Evolutionary conservation across 805 yeast genomes (phyloP), one percentile per base, ranked within the genome.

Genomic region (Pichia manshurica): DNA sequence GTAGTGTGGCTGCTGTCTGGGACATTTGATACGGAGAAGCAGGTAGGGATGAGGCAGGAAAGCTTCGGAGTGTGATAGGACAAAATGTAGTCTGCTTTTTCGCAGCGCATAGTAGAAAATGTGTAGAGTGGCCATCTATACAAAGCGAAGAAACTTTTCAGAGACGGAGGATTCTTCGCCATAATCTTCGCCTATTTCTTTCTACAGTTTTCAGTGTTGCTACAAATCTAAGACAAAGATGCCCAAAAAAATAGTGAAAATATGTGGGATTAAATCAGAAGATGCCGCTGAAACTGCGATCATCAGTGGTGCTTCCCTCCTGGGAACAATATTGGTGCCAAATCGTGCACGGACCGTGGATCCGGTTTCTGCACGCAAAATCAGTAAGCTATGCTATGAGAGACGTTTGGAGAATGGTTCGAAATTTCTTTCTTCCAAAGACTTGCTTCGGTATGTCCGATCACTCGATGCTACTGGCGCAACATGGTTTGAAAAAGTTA

Each of bases 281-380:
- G 84, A 81, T 40, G 87, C 87, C 0, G 97, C 96, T 0, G 51
- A 65, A n/a, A 59, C 57, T 5, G 96, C 96, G 0, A 66, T 89
- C 0, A 77, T 75, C 0, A 53, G 70, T 6, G 95, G 95, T 0
- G 90, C 97, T 0, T 78, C 84, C 53, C 63, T 87, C 36, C 57
- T 91, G 2, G 99, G 99, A 1, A 78, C 87, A 55, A 93, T 93
- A 25, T 63, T 93, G 61, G 98, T 89, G 2, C 98, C 97, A 0
- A 76, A 76, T 20, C 69, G 96, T 48, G 75, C 77, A 34, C 75
- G 99, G 46, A 87, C 96, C 0, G 75, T 88, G 1, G 69, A 70
- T 23, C 58, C 61, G 1, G 67, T 55, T 0, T 62, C 62, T 2
- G 90, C 88, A 0, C 55, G 51, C 39, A 58, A 62, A 21, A 79